Evolutionary conservation across 1,139 yeast species (phyloP), one percentile per base, ranked within the genome.

Genomic region (Tardiomyces blankii): DNA sequence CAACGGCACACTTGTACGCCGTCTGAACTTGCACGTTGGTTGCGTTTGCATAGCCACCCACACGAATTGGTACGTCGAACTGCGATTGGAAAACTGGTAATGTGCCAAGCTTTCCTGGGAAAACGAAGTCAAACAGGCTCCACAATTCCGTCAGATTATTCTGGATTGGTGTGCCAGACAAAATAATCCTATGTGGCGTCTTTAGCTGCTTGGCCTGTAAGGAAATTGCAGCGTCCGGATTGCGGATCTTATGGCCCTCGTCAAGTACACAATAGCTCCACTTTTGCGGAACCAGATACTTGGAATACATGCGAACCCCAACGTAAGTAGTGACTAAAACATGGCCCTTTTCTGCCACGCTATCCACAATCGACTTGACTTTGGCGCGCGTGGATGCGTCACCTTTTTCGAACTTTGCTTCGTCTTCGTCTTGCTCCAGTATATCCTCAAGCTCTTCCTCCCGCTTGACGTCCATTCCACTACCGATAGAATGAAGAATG

Each of bases 1-100:
- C 82, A 8, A 89, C 94, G 0, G 98, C 98, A 69, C 97, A 91
- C 61, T 88, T 88, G 60, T 85, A 89, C 1, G 97, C 96, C 0
- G 97, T 82, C 60, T 91, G 97, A 0, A 93, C 97, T 60, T 93
- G 97, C 3, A 91, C 78, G 62, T 91, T 91, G 1, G 94, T 81
- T 0, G 98, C 98, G 67, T 91, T 91, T 2, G 98, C 95, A 64
- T 93, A 91, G 0, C 99, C 99, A n/a, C 98, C 99, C 64, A 86
- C 75, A 58, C 88, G 89, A 39, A 91, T 93, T 0, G 98, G 99
- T 2, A 82, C 72, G 1, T 96, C 83, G 62, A 91, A 91, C 60
- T 91, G 96, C 47, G 77, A 82, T 61, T 89, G 95, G 58, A 91
- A 91, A 0, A 93, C 91, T 0, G 99, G 98, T 18, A 91, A 67